These are phyloP conservation scores for Xylariaceae sp. DNA, from an alignment of 2,329 filamentous ascomycete species.

Conservation along the genomic window DNA sequence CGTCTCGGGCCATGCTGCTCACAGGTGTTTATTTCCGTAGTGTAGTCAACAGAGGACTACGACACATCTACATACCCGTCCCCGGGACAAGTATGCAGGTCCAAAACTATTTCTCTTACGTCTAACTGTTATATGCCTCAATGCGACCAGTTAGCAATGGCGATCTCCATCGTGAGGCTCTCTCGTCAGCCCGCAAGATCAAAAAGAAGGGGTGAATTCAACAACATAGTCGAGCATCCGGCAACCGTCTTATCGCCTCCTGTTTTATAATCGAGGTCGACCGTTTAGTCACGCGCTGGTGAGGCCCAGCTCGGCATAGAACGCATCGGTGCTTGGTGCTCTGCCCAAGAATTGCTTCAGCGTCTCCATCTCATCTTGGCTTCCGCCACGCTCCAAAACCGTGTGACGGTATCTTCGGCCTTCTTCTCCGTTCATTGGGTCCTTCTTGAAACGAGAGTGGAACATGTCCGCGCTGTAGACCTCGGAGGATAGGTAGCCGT, in stretches of 20 bases:
- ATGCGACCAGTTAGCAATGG: background rate
- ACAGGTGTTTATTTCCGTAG: no score
- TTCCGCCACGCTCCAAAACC: constrained; percentile 71
- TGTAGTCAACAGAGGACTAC: background rate
- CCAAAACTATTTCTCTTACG: no score
- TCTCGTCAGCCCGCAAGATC: background rate
- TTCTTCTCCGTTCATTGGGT: constrained; percentile 71
- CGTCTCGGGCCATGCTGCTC: no score
- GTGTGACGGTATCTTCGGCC: constrained; percentile 72
- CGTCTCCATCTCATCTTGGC: constrained; percentile 74
- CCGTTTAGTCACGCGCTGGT: constrained; percentile 18
- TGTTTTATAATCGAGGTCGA: constrained; percentile 10
- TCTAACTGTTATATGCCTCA: background rate
- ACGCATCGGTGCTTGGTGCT: constrained; percentile 70
- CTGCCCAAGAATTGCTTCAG: constrained; percentile 73
- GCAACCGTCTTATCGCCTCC: constrained; percentile 1
- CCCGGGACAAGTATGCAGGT: no score
- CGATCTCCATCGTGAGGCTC: no score
- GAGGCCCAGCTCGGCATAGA: constrained; percentile 70
- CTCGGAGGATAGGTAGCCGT: constrained; percentile 67
- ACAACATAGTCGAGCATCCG: background rate
- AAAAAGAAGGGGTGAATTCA: background rate
- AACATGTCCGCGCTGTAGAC: constrained; percentile 88
- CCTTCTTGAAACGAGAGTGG: constrained; percentile 68
- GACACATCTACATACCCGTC: no score